phyloP scores from a whole-genome alignment of 192 early-diverging fungal species.

The Mortierella hygrophila region DNA sequence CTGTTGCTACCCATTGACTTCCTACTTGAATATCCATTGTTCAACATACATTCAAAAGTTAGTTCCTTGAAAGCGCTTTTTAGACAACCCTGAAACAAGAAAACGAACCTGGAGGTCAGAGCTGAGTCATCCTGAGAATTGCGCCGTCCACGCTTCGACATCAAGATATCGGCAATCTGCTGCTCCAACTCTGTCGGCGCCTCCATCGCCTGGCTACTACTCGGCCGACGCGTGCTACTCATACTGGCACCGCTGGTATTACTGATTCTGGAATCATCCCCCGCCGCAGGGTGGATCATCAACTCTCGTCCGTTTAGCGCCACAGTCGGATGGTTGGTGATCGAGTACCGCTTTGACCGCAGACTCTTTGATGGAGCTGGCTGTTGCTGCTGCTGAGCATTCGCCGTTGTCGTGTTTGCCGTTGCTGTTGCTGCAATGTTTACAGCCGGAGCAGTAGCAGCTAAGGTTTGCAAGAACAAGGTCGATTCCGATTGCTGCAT shows the following conservation, averaged over 20 bases:
- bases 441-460: neutral
- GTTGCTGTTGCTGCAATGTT: neutral
- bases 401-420: neutral
- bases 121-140: neutral
- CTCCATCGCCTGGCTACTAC: neutral
- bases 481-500: constrained; percentile 40
- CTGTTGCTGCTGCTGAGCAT: neutral
- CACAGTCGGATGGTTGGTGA: neutral
- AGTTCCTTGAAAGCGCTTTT: no score
- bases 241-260: neutral
- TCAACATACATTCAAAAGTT: no score
- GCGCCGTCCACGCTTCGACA: constrained; percentile 9
- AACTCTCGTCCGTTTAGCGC: neutral
- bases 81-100: neutral
- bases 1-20: neutral
- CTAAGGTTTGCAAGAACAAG: constrained; percentile 20
- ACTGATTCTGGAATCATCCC: neutral
- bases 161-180: constrained; percentile 46
- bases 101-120: neutral
- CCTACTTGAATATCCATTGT: neutral
- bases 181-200: constrained; percentile 23
- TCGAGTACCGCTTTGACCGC: neutral
- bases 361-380: neutral
- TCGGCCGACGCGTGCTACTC: constrained; percentile 2
- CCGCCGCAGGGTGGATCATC: neutral